Evolutionary conservation across 768 basidiomycete genomes (phyloP), one percentile per base, ranked within the genome.

Genomic region (Psilocybe sp.): DNA sequence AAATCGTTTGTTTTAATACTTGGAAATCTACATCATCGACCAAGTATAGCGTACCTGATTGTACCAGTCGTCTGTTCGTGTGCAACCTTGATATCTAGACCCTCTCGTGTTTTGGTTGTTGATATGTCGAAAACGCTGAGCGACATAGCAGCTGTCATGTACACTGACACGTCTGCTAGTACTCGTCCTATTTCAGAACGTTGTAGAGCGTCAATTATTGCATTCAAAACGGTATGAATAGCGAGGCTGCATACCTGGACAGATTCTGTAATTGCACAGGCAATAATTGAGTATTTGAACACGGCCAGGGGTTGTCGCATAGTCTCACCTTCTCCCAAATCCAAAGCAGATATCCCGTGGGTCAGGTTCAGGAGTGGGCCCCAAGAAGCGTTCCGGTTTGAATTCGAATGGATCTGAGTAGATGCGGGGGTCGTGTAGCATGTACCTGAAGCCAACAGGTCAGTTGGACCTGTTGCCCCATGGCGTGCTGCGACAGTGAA

Each of bases 331-430:
- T 59, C 81, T 63, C 28, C 79, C 81, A 45, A 80, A 83, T 3
- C 81, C 81, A 51, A 81, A 83, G 44, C 72, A 75, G 36, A 74
- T 58, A 4, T 63, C 60, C 15, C 70, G 70, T 14, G 80, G 76
- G 45, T 80, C 78, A 15, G 45, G 55, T 51, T 78, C 72, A 5
- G 72, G 66, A 28, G 65, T 56, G n/a, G 68, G 59, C 7, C 66
- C 66, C 15, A 81, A 60, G 62, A 77, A 79, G 10, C 79, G 68
- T 20, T 74, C 71, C 1, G 79, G 79, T 15, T 68, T 70, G 59
- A 81, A 81, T 11, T 47, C 53, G 53, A 68, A 64, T 1, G 79
- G 79, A 18, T 78, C 67, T 13, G 69, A 42, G 50, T 57, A 60
- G 31, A 47, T 46, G 19, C 32, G 52, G 4, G 72, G 64, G 57